phyloP scores from a whole-genome alignment of 176 grass and related monocot genomes.

The Themeda triandra region DNA sequence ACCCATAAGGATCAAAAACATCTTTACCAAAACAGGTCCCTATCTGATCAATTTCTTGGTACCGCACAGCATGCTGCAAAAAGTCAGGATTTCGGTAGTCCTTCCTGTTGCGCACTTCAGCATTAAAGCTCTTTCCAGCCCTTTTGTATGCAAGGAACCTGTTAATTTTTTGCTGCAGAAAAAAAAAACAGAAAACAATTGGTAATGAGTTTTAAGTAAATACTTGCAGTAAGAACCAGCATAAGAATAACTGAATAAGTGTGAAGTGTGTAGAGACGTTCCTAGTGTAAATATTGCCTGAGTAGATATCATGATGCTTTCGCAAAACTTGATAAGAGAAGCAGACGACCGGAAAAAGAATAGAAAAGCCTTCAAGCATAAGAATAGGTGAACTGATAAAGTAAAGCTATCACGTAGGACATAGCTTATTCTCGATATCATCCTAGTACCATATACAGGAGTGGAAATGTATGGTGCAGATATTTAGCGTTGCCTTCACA shows the following conservation, averaged over 20 bases:
- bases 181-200: conserved; percentile 7
- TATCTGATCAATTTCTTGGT: conserved; percentile 96
- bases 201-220: conserved; percentile 7
- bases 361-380: background rate
- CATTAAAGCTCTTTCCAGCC: conserved; percentile 90
- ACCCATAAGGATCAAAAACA: conserved; percentile 89
- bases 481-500: background rate
- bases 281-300: background rate
- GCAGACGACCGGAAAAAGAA: background rate
- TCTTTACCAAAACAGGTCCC: conserved; percentile 93
- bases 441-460: background rate
- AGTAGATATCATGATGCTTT: background rate
- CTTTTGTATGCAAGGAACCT: conserved; percentile 75
- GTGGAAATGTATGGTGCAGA: background rate
- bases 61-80: conserved; percentile 96
- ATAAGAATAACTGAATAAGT: background rate
- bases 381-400: background rate
- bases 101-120: conserved; percentile 93
- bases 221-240: background rate
- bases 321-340: conserved; percentile 10
- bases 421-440: background rate
- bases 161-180: conserved; percentile 77
- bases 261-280: background rate
- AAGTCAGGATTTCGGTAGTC: conserved; percentile 96
- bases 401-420: background rate